A percentile compares a stretch with the other conserved stretches of the same genome.
Evolutionary conservation across 129 eudicot species (phyloP).

Genomic region (Chrysanthemum makinoi): DNA sequence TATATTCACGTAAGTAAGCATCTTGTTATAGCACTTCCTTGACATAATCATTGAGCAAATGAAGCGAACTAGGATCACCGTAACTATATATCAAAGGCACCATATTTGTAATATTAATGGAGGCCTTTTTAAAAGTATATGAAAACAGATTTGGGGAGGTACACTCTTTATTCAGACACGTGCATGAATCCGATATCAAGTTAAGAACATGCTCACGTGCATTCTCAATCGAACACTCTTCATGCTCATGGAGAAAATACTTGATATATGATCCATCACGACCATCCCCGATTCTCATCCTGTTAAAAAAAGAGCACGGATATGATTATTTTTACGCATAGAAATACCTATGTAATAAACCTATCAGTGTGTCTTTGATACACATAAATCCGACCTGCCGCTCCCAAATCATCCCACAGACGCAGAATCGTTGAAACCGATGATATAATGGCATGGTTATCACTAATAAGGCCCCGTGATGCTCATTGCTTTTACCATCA

Average conservation of each 20-base stretch:
- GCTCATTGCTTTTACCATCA: conserved; percentile 10
- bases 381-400: conserved; percentile 18
- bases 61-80: conserved; percentile 20
- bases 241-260: conserved; percentile 37
- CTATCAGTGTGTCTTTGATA: background rate
- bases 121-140: conserved; percentile 30
- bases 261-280: conserved; percentile 52
- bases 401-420: conserved; percentile 42
- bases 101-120: conserved; percentile 47
- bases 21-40: background rate
- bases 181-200: conserved; percentile 47
- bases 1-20: no score
- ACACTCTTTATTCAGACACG: conserved; percentile 37
- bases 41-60: background rate
- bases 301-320: conserved; percentile 11
- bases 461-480: conserved; percentile 3
- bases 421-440: conserved; percentile 45
- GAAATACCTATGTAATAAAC: background rate
- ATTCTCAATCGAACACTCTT: conserved; percentile 20
- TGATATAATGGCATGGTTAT: conserved; percentile 25
- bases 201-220: conserved; percentile 32
- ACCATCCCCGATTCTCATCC: conserved; percentile 54
- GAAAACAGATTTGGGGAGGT: conserved; percentile 25
- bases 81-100: conserved; percentile 49
- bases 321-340: no score